phyloP scores from a whole-genome alignment of 441 rosid species.

The Theobroma grandiflorum region DNA sequence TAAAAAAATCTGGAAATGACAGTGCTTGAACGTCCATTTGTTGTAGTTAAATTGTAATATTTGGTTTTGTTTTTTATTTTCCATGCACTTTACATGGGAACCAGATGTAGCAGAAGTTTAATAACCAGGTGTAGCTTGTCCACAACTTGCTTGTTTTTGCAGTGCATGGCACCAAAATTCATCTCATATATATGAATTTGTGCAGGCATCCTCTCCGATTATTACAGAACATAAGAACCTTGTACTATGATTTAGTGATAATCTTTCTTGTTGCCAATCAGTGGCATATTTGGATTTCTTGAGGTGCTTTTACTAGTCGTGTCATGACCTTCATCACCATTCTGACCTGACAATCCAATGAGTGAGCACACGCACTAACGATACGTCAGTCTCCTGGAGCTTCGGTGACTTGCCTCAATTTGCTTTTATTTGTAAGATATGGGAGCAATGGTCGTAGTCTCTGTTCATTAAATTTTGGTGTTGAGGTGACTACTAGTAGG shows the following conservation, averaged over 20 bases:
- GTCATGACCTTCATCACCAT: neutral
- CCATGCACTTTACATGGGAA: slow-evolving; percentile 8
- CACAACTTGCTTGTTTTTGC: neutral
- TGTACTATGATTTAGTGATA: neutral
- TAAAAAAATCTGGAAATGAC: neutral
- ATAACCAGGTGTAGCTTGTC: neutral
- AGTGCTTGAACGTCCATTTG: neutral
- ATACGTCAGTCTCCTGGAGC: neutral
- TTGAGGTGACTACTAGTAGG: neutral
- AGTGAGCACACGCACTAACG: neutral
- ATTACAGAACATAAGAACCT: neutral
- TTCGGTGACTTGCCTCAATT: neutral
- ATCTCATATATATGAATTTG: neutral
- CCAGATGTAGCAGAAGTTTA: slow-evolving; percentile 12
- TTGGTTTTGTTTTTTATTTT: neutral
- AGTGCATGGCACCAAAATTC: neutral
- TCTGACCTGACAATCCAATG: neutral
- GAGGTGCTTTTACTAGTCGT: slow-evolving; percentile 4
- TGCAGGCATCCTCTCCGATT: neutral
- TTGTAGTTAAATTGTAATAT: neutral
- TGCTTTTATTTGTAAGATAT: neutral
- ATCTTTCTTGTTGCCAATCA: neutral
- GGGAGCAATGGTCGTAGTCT: neutral
- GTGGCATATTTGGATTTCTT: neutral
- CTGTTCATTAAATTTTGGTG: neutral